Evolutionary conservation across 805 yeast genomes (phyloP).

Genomic region (Sugiyamaella valdiviana): DNA sequence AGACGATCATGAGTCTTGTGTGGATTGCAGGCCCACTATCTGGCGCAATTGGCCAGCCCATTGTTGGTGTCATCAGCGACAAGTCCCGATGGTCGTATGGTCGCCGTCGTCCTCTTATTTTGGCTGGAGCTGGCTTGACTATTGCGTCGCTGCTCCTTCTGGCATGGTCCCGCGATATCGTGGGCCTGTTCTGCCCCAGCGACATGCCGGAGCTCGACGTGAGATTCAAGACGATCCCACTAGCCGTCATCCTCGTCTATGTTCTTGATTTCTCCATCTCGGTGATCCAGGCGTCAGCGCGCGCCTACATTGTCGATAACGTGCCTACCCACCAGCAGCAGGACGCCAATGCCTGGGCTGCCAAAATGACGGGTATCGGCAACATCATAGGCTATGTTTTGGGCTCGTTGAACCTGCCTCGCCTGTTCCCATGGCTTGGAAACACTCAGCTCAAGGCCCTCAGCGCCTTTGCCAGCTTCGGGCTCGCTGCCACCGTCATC

Average conservation of each 20-base stretch:
- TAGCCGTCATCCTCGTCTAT: conserved; percentile 50
- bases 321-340: conserved; percentile 53
- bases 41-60: conserved; percentile 59
- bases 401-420: conserved; percentile 43
- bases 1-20: conserved; percentile 47
- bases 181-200: conserved; percentile 28
- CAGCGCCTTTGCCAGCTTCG: conserved; percentile 38
- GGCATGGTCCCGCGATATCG: conserved; percentile 41
- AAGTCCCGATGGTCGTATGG: conserved; percentile 42
- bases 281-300: conserved; percentile 52
- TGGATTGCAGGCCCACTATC: conserved; percentile 67
- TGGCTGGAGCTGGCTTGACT: conserved; percentile 49
- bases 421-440: conserved; percentile 38
- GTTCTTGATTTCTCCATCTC: conserved; percentile 51
- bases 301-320: conserved; percentile 58
- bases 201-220: conserved; percentile 22
- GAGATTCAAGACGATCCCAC: conserved; percentile 37
- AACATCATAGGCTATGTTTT: conserved; percentile 52
- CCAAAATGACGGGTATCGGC: conserved; percentile 54
- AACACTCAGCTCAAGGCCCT: conserved; percentile 48
- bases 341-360: conserved; percentile 60
- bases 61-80: conserved; percentile 55
- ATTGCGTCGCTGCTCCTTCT: conserved; percentile 40
- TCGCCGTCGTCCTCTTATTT: conserved; percentile 50
- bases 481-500: conserved; percentile 38